Evolutionary conservation across 352 stramenopile species (phyloP).

Genomic region (Pythium rhizo-oryzae): DNA sequence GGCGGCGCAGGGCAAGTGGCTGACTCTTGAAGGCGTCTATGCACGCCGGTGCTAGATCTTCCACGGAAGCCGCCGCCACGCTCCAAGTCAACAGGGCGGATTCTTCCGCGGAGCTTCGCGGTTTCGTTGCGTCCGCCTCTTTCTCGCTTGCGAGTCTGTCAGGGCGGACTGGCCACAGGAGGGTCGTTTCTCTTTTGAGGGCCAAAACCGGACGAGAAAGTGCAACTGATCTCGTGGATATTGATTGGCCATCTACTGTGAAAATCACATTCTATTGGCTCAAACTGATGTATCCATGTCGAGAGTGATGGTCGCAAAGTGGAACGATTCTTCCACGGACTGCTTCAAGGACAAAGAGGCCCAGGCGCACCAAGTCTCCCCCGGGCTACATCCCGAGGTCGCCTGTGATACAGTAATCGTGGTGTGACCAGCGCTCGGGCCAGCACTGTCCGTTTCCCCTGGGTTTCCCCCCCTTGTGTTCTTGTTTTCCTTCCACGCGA

Average conservation of each 20-base stretch:
- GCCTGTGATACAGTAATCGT: background rate
- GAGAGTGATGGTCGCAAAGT: background rate
- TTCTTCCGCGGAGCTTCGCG: slow-evolving; percentile 7
- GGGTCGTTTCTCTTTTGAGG: background rate
- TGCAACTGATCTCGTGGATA: background rate
- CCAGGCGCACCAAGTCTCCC: too few relatives aligned
- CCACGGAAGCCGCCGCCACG: slow-evolving; percentile 8
- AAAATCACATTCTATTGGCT: background rate
- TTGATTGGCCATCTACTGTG: background rate
- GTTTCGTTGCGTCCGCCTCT: background rate
- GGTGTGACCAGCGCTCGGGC: background rate
- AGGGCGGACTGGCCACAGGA: background rate
- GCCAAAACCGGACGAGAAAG: background rate
- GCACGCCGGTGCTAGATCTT: background rate
- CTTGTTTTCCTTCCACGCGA: background rate
- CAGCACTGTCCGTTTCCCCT: slow-evolving; percentile 10
- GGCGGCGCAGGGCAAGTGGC: too few relatives aligned
- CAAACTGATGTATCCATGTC: background rate
- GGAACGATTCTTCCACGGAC: background rate
- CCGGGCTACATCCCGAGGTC: background rate
- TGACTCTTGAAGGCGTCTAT: slow-evolving; percentile 1
- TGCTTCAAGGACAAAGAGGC: background rate
- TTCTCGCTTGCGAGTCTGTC: background rate
- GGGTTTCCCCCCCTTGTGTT: background rate
- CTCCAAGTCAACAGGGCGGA: background rate